A percentile compares a stretch with the other conserved stretches of the same genome.
phyloP scores from a whole-genome alignment of 805 yeast species.

The Brettanomyces naardenensis region DNA sequence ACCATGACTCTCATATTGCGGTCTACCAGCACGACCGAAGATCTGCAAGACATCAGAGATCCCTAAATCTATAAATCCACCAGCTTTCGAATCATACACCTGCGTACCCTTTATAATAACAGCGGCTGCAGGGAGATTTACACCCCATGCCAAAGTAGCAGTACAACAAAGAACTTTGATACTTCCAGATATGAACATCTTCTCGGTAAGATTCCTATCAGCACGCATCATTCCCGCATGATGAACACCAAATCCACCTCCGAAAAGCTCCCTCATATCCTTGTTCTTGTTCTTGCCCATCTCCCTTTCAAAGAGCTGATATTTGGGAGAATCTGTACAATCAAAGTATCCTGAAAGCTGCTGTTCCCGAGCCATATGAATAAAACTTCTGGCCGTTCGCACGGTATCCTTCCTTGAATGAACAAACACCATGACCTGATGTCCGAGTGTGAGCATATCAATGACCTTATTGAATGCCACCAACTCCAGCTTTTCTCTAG shows the following conservation, averaged over 20 bases:
- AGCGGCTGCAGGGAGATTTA: slow-evolving; percentile 94
- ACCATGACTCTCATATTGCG: slow-evolving; percentile 89
- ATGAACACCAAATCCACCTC: slow-evolving; percentile 82
- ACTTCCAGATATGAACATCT: slow-evolving; percentile 77
- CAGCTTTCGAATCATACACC: slow-evolving; percentile 87
- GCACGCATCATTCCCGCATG: slow-evolving; percentile 95
- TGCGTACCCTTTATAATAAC: slow-evolving; percentile 96
- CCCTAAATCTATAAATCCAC: slow-evolving; percentile 91
- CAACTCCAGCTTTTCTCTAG: slow-evolving; percentile 65
- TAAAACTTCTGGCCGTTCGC: slow-evolving; percentile 69
- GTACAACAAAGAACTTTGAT: slow-evolving; percentile 90
- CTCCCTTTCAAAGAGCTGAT: slow-evolving; percentile 49
- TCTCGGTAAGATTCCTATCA: slow-evolving; percentile 85
- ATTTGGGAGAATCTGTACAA: slow-evolving; percentile 35
- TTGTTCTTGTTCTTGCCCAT: slow-evolving; percentile 63
- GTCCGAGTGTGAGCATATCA: slow-evolving; percentile 58
- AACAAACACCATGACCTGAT: slow-evolving; percentile 94
- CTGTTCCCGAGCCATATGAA: slow-evolving; percentile 55
- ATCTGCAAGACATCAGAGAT: slow-evolving; percentile 96
- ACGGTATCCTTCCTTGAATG: slow-evolving; percentile 92
- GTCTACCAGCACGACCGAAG: slow-evolving; percentile 99
- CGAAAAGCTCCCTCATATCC: slow-evolving; percentile 75
- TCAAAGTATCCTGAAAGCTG: slow-evolving; percentile 54
- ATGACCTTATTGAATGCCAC: slow-evolving; percentile 70
- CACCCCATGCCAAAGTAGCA: slow-evolving; percentile 99